These are phyloP conservation scores for Panicum virgatum DNA, from an alignment of 202 grass and related monocot genomes.

Conservation along the genomic window DNA sequence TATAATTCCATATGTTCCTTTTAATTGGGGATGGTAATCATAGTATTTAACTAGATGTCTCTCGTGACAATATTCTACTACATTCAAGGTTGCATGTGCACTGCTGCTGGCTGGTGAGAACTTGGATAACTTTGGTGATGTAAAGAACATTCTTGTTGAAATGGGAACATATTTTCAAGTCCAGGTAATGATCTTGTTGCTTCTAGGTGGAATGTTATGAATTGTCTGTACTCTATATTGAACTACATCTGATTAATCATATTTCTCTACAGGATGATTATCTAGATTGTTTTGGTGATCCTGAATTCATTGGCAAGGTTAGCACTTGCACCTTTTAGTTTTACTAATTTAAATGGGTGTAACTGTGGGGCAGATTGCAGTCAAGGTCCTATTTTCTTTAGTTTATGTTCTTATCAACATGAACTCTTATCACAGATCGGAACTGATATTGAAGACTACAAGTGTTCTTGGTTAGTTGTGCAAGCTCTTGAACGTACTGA, in stretches of 20 bases:
- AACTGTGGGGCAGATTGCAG: not conserved
- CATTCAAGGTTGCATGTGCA: conserved; percentile 86
- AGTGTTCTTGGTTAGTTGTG: conserved; percentile 97
- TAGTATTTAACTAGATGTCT: conserved; percentile 1
- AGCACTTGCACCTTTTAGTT: not conserved
- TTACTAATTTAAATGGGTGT: conserved; percentile 3
- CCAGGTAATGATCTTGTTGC: conserved; percentile 51
- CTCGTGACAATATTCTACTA: conserved; percentile 30
- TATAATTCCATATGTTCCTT: conserved; percentile 3
- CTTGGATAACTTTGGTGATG: conserved; percentile 76
- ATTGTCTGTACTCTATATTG: conserved; percentile 15
- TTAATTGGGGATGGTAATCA: not conserved
- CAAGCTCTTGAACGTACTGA: conserved; percentile 73
- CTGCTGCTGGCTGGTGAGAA: conserved; percentile 79
- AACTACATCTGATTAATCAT: conserved; percentile 10
- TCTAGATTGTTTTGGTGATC: conserved; percentile 95
- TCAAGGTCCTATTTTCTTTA: conserved; percentile 27
- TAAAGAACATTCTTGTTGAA: conserved; percentile 90
- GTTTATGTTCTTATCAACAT: conserved; percentile 23
- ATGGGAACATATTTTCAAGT: conserved; percentile 99
- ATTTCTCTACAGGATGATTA: conserved; percentile 80
- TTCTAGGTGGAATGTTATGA: not conserved
- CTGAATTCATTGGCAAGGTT: conserved; percentile 93
- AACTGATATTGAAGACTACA: conserved; percentile 96
- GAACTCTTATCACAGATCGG: conserved; percentile 62